phyloP scores from a whole-genome alignment of 352 stramenopile genomes.

The Globisporangium lucens region DNA sequence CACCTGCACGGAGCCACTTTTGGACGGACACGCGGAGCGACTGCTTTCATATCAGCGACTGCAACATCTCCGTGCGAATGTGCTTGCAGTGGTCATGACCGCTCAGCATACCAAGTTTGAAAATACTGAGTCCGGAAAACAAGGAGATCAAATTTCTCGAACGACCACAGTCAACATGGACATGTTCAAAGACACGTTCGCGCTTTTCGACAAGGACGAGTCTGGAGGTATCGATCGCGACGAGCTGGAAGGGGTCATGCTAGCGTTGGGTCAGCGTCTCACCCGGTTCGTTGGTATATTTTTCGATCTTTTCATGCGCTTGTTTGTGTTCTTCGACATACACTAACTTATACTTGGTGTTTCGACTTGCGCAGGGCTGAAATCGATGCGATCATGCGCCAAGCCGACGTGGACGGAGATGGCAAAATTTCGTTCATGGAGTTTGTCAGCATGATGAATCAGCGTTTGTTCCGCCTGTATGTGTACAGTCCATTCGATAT shows the following conservation, averaged over 20 bases:
- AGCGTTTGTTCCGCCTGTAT: conserved; percentile 60
- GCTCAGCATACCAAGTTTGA: conserved; percentile 59
- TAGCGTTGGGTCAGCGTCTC: conserved; percentile 53
- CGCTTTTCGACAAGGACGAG: conserved; percentile 74
- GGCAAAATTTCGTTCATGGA: conserved; percentile 76
- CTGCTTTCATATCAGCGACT: conserved; percentile 65
- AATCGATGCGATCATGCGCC: conserved; percentile 64
- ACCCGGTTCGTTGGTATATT: conserved; percentile 25
- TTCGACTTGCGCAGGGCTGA: conserved; percentile 25
- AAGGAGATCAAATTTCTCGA: conserved; percentile 20
- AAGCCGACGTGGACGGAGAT: conserved; percentile 65
- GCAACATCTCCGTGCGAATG: conserved; percentile 72
- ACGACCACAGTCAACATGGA: conserved; percentile 73
- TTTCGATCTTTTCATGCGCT: not conserved
- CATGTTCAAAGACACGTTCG: conserved; percentile 79
- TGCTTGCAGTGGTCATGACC: conserved; percentile 69
- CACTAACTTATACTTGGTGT: not conserved
- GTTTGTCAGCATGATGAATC: conserved; percentile 79
- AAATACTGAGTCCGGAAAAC: conserved; percentile 1
- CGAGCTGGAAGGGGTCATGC: conserved; percentile 52
- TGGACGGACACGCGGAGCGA: conserved; percentile 43
- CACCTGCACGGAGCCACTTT: conserved; percentile 38
- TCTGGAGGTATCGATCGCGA: conserved; percentile 63
- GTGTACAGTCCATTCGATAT: not conserved
- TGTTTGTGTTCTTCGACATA: not conserved